These are phyloP conservation scores for Pseudozyma hubeiensis DNA, from an alignment of 1,284 basidiomycete species.

Conservation along the genomic window DNA sequence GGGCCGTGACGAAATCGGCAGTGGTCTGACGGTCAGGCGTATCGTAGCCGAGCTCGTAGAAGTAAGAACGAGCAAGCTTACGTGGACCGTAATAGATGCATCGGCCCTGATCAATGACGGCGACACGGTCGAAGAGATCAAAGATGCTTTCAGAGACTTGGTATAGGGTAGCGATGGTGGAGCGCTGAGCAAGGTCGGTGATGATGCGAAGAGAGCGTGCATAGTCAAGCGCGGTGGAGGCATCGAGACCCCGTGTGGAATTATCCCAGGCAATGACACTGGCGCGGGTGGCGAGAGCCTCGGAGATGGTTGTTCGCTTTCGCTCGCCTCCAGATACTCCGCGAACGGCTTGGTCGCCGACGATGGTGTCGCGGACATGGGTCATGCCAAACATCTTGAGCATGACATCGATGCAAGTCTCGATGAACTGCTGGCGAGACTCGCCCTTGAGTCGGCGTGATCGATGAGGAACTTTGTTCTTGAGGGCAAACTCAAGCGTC, in stretches of 20 bases:
- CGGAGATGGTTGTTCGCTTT: constrained; percentile 60
- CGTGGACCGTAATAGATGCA: constrained; percentile 70
- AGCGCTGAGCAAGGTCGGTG: constrained; percentile 59
- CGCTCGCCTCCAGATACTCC: constrained; percentile 61
- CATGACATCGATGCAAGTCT: constrained; percentile 51
- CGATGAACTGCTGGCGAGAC: constrained; percentile 49
- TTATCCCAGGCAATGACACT: constrained; percentile 58
- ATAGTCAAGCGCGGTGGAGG: constrained; percentile 60
- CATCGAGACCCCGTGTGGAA: constrained; percentile 59
- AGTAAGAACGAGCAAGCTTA: constrained; percentile 54
- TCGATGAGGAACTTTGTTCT: constrained; percentile 53
- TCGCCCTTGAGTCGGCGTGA: constrained; percentile 39
- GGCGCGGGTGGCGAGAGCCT: constrained; percentile 50
- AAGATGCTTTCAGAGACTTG: constrained; percentile 60
- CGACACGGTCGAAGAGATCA: constrained; percentile 55
- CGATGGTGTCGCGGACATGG: constrained; percentile 61
- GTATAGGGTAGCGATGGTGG: constrained; percentile 61
- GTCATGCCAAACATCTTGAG: constrained; percentile 65
- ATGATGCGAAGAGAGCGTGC: constrained; percentile 55
- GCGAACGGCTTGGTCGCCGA: constrained; percentile 57
- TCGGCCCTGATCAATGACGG: constrained; percentile 58
- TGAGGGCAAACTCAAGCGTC: constrained; percentile 56
- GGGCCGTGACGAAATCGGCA: constrained; percentile 73
- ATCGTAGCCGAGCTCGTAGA: constrained; percentile 59
- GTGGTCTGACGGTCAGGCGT: constrained; percentile 53